These are phyloP conservation scores for Leptomonas pyrrhocoris DNA, from an alignment of 208 protist species.

Conservation along the genomic window DNA sequence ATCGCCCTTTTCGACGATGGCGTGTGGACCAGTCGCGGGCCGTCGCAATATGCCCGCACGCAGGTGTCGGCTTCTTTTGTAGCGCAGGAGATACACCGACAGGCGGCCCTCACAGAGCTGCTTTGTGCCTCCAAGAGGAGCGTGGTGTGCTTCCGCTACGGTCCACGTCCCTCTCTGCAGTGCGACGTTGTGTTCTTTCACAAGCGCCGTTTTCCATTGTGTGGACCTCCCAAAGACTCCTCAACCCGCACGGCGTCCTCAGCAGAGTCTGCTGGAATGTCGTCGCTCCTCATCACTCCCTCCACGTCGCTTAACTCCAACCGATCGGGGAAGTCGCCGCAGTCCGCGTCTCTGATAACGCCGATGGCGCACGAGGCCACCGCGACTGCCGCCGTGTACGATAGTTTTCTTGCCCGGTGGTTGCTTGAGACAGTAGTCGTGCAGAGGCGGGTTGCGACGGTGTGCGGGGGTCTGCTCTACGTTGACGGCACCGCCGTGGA, in stretches of 20 bases:
- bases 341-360: conserved; percentile 2
- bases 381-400: neutral
- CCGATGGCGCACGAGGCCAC: neutral
- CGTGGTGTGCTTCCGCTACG: conserved; percentile 29
- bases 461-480: conserved; percentile 9
- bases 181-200: conserved; percentile 24
- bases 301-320: neutral
- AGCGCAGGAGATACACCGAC: conserved; percentile 17
- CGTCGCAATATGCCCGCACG: conserved; percentile 4
- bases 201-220: neutral
- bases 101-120: conserved; percentile 12
- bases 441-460: neutral
- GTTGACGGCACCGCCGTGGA: conserved; percentile 22
- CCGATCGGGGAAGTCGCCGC: neutral
- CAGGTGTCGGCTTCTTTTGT: conserved; percentile 17
- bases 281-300: neutral
- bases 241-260: neutral
- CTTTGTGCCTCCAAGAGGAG: neutral
- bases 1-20: conserved; percentile 23
- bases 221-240: neutral
- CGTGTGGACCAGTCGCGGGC: conserved; percentile 22
- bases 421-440: conserved; percentile 1
- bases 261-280: neutral
- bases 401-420: conserved; percentile 28
- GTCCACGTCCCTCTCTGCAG: conserved; percentile 11